These are phyloP conservation scores for Lentinula aciculospora DNA, from an alignment of 768 basidiomycete genomes.

Conservation along the genomic window DNA sequence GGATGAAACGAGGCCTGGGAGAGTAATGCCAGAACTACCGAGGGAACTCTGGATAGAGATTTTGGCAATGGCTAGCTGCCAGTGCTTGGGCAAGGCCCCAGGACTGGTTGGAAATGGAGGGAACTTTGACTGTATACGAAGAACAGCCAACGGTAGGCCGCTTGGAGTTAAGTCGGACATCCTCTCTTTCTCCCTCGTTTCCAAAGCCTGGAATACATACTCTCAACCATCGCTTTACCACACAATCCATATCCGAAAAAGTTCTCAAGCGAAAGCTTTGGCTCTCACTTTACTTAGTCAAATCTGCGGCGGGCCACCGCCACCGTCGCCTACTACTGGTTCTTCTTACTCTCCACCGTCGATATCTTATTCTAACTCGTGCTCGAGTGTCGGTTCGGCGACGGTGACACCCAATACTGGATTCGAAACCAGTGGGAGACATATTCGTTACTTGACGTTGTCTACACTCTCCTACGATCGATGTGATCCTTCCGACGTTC, in stretches of 20 bases:
- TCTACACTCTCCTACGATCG: background rate
- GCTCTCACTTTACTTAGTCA: constrained; percentile 1
- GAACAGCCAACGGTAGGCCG: background rate
- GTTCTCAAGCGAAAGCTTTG: constrained; percentile 4
- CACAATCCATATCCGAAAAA: background rate
- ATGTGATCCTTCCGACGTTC: constrained; percentile 1
- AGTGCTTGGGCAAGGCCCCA: background rate
- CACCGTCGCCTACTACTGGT: background rate
- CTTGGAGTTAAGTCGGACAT: background rate
- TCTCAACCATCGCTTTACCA: constrained; percentile 3
- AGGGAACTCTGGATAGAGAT: constrained; percentile 5
- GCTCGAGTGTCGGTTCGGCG: background rate
- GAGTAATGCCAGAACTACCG: background rate
- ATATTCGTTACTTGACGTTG: background rate
- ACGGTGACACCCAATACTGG: background rate
- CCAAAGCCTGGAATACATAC: constrained; percentile 5
- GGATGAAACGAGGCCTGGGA: constrained; percentile 4
- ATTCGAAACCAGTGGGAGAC: background rate
- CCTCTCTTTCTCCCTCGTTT: constrained; percentile 1
- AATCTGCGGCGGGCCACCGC: background rate
- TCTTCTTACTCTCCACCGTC: background rate
- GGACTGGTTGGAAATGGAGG: background rate
- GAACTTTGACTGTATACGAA: background rate
- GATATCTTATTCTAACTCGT: background rate
- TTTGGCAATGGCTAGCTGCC: background rate